Base-by-base conservation (phyloP, 345 rosid genomes). In the Barbarea vulgaris region DNA sequence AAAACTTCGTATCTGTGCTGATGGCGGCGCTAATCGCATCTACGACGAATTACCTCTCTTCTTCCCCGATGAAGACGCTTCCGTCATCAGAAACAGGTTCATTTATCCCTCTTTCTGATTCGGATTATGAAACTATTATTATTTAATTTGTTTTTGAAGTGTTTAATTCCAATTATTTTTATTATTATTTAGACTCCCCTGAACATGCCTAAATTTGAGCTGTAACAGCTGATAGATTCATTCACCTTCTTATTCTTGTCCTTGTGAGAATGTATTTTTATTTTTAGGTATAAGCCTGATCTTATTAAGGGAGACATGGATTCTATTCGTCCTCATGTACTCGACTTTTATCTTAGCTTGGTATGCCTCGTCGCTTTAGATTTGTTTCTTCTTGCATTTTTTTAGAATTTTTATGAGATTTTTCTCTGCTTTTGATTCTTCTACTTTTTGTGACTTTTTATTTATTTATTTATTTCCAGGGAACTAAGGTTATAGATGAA, bases 21-120 rank as follows among this genome's bases (percentile, higher is more conserved):
- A 96, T 79, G 99, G 99, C 15, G 99, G 99, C 63, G 99, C 99
- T 51, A 96, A 96, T 74, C 99, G 98, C 3, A 37, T 96, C 75
- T 89, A 70, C 77, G 99, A 96, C 31, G 98, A 93, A 62, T 83
- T 96, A 79, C 97, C 99, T 70, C 85, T 51, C 9, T 77, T 91
- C 48, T 77, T 91, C 53, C 95, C 96, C 21, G 22, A 17, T 2
- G 88, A 91, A 64, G 89, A 86, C 57, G 87, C 89, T 74, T 48
- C 59, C 5, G 64, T 55, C 63, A 76, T 96, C 58, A 83, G 98
- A 42, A 74, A 64, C 72, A 88, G 96, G 99, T 94, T 70, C 0
- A 7, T 50, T 15, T 41, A 6, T 60, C n/a, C 14, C 27, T 39
- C 69, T 36, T 51, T 51, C 48, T 33, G 18, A 30, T 28, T 65